These are phyloP conservation scores for Myrica gale DNA, from an alignment of 306 rosid genomes.

Conservation along the genomic window DNA sequence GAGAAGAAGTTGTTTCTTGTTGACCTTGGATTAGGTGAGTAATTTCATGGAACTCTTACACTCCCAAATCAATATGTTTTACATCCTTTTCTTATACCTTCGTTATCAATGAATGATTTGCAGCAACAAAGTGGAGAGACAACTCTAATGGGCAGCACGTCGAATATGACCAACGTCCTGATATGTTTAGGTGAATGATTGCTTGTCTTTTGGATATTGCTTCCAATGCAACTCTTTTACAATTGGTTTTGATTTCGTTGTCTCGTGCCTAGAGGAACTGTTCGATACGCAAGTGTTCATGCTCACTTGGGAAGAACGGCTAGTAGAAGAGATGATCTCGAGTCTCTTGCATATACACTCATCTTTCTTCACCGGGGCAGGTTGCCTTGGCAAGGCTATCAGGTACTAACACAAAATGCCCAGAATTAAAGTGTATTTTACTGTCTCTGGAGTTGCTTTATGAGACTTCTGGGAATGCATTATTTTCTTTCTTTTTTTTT, in stretches of 20 bases:
- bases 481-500: background rate
- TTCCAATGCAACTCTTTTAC: constrained; percentile 6
- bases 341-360: constrained; percentile 92
- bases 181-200: constrained; percentile 73
- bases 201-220: background rate
- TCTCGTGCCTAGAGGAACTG: constrained; percentile 65
- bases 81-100: constrained; percentile 13
- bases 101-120: constrained; percentile 21
- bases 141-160: constrained; percentile 74
- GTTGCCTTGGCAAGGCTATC: constrained; percentile 96
- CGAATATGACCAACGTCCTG: constrained; percentile 95
- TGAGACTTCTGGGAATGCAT: background rate
- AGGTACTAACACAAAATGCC: constrained; percentile 43
- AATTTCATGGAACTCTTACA: constrained; percentile 16
- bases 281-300: constrained; percentile 96
- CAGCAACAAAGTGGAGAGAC: constrained; percentile 95
- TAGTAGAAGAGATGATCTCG: constrained; percentile 93
- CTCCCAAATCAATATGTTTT: constrained; percentile 17
- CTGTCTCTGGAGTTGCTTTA: constrained; percentile 8
- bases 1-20: constrained; percentile 94
- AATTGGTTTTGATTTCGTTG: constrained; percentile 6
- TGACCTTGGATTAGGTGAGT: constrained; percentile 90
- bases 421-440: constrained; percentile 18
- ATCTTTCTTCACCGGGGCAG: constrained; percentile 85
- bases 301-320: constrained; percentile 98